Base-by-base conservation (phyloP, 2,329 filamentous ascomycete genomes). In the Xylaria sp. region DNA sequence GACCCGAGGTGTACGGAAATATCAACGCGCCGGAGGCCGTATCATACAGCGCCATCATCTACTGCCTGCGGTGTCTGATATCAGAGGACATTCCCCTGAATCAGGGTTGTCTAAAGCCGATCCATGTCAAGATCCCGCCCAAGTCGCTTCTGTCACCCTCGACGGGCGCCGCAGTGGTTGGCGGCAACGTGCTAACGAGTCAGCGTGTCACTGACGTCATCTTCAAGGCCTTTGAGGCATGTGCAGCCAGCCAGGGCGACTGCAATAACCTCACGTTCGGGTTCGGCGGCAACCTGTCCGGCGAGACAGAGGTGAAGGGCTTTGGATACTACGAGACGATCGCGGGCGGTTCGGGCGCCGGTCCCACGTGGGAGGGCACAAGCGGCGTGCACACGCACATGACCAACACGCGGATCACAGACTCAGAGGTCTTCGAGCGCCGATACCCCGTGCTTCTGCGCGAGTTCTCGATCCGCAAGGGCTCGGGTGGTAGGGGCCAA, bases 261-360 rank as follows among this genome's bases (percentile, higher is more conserved):
- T 92, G 89, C 76, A 93, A 94, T 78, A 94, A 93, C 77, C 83
- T 94, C 17, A 93, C 92, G 0, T 94, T 94, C 75, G 91, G 91
- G 66, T 92, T 92, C 76, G 89, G 91, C 46, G 90, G 90, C 38
- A 88, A 90, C 68, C 78, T 86, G 42, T 81, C 84, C 0, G 83
- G 84, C 0, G 81, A 86, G 53, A 83, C 85, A 66, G 84, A 85
- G 31, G 84, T 88, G 23, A 88, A 87, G 42, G 91, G 91, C 0
- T 93, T 94, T 76, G 92, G 92, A 15, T 93, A 93, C 82, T 93
- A 93, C 78, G 91, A 93, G 78, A 93, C 91, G 2, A 93, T 93
- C 72, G 89, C 89, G 2, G 91, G 91, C n/a, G 91, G 91, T 0
- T 87, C 85, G 38, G 91, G 91, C 36, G 91, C 91, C 0, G 90